phyloP scores from a whole-genome alignment of 768 basidiomycete species.

The Calocera cornea region DNA sequence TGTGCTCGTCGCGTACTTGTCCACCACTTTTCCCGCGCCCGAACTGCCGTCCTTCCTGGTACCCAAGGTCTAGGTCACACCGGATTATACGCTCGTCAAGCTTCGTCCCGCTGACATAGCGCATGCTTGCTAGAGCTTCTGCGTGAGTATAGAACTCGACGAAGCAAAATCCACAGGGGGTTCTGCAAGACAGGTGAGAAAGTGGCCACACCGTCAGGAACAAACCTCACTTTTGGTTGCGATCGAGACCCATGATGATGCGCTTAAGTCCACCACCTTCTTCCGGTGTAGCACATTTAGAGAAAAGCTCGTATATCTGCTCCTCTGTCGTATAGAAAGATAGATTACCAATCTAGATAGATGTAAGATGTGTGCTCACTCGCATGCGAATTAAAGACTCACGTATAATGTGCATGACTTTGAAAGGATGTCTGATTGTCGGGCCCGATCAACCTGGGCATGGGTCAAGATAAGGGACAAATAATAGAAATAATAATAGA shows the following conservation, averaged over 20 bases:
- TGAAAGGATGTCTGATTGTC: conserved; percentile 63
- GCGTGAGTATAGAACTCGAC: conserved; percentile 92
- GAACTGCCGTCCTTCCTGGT: conserved; percentile 92
- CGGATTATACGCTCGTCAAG: conserved; percentile 97
- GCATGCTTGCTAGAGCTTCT: conserved; percentile 84
- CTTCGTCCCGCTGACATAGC: conserved; percentile 94
- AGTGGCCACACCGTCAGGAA: not conserved
- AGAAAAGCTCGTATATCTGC: conserved; percentile 87
- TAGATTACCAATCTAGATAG: conserved; percentile 66
- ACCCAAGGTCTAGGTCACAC: conserved; percentile 93
- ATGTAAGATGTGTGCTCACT: conserved; percentile 6
- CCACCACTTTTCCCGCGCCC: conserved; percentile 96
- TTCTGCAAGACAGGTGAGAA: conserved; percentile 33
- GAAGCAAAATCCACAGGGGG: conserved; percentile 90
- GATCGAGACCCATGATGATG: conserved; percentile 89
- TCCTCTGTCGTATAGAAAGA: conserved; percentile 93
- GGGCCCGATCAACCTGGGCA: conserved; percentile 43
- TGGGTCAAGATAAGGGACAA: conserved; percentile 10
- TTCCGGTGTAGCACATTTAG: conserved; percentile 76
- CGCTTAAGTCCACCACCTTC: conserved; percentile 84
- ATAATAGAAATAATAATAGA: not conserved
- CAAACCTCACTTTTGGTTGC: conserved; percentile 57
- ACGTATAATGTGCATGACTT: conserved; percentile 88
- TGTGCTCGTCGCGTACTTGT: conserved; percentile 89
- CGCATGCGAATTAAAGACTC: conserved; percentile 25